Percentiles rank a stretch among this genome's conserved stretches.
Conservation (phyloP, 2,329 filamentous ascomycete species). For the Ophiocordyceps camponoti-floridani region DNA sequence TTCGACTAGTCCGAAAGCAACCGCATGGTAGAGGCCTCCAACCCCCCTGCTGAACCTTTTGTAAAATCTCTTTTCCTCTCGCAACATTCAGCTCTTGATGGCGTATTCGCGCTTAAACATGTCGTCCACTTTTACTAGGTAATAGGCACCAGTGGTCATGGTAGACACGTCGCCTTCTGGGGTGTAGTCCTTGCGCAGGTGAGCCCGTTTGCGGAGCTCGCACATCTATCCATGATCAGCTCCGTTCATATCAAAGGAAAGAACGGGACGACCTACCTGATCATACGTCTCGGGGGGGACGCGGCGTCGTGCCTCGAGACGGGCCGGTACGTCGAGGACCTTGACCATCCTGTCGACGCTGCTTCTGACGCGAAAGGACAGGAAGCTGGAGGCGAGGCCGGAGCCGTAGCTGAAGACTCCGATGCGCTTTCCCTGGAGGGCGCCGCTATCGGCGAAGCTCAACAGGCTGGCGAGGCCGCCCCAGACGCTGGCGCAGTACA, state of each 20-base stretch:
- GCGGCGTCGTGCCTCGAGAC: conserved; percentile 45
- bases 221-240: conserved; percentile 41
- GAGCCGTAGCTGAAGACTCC: conserved; percentile 68
- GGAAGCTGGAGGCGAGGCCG: conserved; percentile 53
- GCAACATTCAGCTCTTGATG: conserved; percentile 44
- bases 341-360: conserved; percentile 51
- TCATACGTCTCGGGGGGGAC: conserved; percentile 60
- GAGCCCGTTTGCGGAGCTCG: conserved; percentile 63
- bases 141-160: conserved; percentile 53
- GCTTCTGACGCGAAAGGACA: conserved; percentile 56
- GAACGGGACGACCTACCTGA: conserved; percentile 25
- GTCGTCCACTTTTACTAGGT: conserved; percentile 63
- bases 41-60: neutral
- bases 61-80: neutral
- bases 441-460: conserved; percentile 41
- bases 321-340: conserved; percentile 50
- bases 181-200: conserved; percentile 63
- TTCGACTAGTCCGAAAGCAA: no score
- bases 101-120: conserved; percentile 72
- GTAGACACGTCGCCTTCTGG: conserved; percentile 51
- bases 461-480: conserved; percentile 58
- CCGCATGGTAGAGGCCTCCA: no score
- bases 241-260: conserved; percentile 3
- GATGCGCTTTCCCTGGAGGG: conserved; percentile 53
- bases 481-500: conserved; percentile 57